These are phyloP conservation scores for Tulasnella calospora DNA, from an alignment of 768 basidiomycete genomes.

Conservation along the genomic window DNA sequence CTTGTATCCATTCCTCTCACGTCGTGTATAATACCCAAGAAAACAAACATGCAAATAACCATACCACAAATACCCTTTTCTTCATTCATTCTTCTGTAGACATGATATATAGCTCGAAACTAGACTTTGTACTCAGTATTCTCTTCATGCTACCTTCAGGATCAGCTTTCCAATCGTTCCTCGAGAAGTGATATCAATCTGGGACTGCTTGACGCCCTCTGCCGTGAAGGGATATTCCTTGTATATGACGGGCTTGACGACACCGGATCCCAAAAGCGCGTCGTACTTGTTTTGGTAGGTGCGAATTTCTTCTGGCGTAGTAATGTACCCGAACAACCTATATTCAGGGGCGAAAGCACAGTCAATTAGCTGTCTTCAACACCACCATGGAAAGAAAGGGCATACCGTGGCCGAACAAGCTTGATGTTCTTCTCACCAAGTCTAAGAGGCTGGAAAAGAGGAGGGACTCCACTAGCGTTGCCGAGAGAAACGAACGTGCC, in stretches of 20 bases:
- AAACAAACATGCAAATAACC: neutral
- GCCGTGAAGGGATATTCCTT: slow-evolving; percentile 80
- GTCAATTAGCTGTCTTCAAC: neutral
- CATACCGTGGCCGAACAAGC: slow-evolving; percentile 67
- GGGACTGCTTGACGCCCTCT: slow-evolving; percentile 71
- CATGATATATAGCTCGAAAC: neutral
- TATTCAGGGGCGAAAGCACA: slow-evolving; percentile 28
- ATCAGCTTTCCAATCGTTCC: slow-evolving; percentile 83
- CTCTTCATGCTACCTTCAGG: slow-evolving; percentile 51
- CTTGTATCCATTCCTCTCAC: neutral
- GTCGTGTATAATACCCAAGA: neutral
- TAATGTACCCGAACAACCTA: slow-evolving; percentile 67
- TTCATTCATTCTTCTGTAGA: neutral
- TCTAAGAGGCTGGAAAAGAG: slow-evolving; percentile 66
- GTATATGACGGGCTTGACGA: slow-evolving; percentile 61
- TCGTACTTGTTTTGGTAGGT: slow-evolving; percentile 65
- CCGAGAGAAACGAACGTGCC: slow-evolving; percentile 88
- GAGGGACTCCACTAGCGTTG: slow-evolving; percentile 83
- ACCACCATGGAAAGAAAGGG: too few relatives aligned
- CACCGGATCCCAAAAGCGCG: slow-evolving; percentile 52
- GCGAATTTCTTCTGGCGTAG: slow-evolving; percentile 65
- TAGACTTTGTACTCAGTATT: neutral
- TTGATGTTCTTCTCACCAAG: slow-evolving; percentile 79
- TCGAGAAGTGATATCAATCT: slow-evolving; percentile 69
- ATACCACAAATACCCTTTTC: too few relatives aligned